Evolutionary conservation across 148 eudicot species (phyloP).

Genomic region (Vaccinium corymbosum): DNA sequence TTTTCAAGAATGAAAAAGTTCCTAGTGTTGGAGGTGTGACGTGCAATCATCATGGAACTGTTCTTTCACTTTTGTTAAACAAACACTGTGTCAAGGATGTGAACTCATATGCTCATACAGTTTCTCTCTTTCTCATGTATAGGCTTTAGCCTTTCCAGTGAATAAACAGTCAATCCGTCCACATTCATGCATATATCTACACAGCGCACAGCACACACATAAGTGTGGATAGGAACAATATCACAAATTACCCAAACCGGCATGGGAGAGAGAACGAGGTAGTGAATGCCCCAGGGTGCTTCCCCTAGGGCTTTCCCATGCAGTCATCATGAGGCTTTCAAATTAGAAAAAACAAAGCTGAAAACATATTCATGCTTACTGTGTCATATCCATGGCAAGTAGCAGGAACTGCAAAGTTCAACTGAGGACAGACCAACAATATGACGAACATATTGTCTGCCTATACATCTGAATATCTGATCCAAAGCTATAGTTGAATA

Average conservation of each 20-base stretch:
- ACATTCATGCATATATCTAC: background rate
- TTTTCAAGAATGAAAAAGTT: background rate
- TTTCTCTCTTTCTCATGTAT: background rate
- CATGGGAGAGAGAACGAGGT: background rate
- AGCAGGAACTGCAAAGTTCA: slow-evolving; percentile 11
- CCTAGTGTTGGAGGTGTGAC: background rate
- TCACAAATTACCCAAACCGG: background rate
- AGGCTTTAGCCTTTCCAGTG: background rate
- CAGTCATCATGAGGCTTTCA: background rate
- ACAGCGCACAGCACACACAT: background rate
- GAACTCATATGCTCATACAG: background rate
- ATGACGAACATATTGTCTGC: background rate
- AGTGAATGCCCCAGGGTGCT: background rate
- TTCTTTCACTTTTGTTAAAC: background rate
- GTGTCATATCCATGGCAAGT: background rate
- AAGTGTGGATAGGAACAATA: background rate
- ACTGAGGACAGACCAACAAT: background rate
- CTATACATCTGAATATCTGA: background rate
- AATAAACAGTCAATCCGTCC: background rate
- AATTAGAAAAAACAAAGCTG: background rate
- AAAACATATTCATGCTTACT: background rate
- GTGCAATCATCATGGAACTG: background rate
- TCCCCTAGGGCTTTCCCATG: background rate
- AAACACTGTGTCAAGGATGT: background rate
- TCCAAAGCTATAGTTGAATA: background rate